A percentile compares a stretch with the other conserved stretches of the same genome.
These are phyloP conservation scores for Acanthamoeba royreba DNA, from an alignment of 208 protist species.

Conservation along the genomic window DNA sequence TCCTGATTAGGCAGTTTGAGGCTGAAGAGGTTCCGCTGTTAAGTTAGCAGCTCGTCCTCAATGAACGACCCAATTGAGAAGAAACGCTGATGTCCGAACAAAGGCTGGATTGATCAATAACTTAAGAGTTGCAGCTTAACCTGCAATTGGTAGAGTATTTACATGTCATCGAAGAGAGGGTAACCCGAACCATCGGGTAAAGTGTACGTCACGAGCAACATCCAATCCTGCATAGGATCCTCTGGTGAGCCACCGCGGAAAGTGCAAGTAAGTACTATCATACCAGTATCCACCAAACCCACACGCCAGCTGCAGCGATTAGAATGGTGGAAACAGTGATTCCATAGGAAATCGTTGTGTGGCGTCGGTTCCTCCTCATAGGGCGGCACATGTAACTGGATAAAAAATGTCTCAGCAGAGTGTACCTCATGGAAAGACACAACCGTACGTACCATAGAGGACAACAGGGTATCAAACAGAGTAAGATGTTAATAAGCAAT, in stretches of 20 bases:
- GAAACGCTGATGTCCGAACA: no score
- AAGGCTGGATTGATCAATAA: no score
- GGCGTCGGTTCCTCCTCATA: background rate
- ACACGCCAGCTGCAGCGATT: background rate
- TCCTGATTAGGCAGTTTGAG: background rate
- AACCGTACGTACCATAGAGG: background rate
- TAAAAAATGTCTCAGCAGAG: no score
- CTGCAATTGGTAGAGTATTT: no score
- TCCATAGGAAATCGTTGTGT: background rate
- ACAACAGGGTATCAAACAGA: background rate
- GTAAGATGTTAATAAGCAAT: background rate
- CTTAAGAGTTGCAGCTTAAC: no score
- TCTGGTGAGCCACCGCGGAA: background rate
- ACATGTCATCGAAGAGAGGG: background rate
- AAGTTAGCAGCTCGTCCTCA: no score
- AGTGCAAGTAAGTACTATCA: background rate
- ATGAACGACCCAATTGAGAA: no score
- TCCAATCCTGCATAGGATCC: background rate
- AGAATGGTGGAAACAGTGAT: background rate
- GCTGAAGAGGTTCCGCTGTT: background rate
- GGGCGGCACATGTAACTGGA: background rate
- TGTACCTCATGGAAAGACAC: background rate
- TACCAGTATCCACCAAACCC: constrained; percentile 33
- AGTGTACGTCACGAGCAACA: background rate
- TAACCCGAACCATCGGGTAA: background rate